phyloP scores from a whole-genome alignment of 192 early-diverging fungal species.

The Dissophora globulifera region DNA sequence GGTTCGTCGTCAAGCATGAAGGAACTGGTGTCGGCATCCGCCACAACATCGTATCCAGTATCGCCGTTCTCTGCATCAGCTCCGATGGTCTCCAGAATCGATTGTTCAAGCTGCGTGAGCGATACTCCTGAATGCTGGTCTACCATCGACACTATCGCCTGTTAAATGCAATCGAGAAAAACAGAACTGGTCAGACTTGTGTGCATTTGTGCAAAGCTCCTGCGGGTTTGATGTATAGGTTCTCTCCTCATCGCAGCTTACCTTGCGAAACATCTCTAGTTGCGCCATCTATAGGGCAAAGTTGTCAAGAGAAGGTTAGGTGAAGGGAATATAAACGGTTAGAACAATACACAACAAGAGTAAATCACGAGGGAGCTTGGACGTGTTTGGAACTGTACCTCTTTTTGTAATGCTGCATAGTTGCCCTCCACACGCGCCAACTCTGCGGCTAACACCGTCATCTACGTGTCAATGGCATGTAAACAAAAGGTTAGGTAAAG shows the following conservation, averaged over 20 bases:
- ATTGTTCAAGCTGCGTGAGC: slow-evolving; percentile 29
- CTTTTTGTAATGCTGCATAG: slow-evolving; percentile 28
- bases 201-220: no score
- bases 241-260: not conserved
- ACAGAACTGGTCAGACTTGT: not conserved
- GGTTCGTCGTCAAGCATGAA: slow-evolving; percentile 35
- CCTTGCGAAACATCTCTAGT: slow-evolving; percentile 46
- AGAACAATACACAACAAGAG: no score
- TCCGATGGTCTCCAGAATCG: slow-evolving; percentile 43
- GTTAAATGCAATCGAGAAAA: not conserved
- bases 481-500: not conserved
- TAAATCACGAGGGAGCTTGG: no score
- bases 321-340: not conserved
- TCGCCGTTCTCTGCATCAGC: slow-evolving; percentile 38
- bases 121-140: slow-evolving; percentile 51
- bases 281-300: slow-evolving; percentile 33
- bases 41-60: slow-evolving; percentile 9
- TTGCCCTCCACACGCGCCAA: slow-evolving; percentile 31
- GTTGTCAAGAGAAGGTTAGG: not conserved
- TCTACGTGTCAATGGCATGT: slow-evolving; percentile 1
- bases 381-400: slow-evolving; percentile 11
- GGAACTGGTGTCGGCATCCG: slow-evolving; percentile 43
- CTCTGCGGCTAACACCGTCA: slow-evolving; percentile 33
- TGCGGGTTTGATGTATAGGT: no score
- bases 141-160: slow-evolving; percentile 50